Conservation (phyloP, 345 rosid species). For the Acer saccharum region DNA sequence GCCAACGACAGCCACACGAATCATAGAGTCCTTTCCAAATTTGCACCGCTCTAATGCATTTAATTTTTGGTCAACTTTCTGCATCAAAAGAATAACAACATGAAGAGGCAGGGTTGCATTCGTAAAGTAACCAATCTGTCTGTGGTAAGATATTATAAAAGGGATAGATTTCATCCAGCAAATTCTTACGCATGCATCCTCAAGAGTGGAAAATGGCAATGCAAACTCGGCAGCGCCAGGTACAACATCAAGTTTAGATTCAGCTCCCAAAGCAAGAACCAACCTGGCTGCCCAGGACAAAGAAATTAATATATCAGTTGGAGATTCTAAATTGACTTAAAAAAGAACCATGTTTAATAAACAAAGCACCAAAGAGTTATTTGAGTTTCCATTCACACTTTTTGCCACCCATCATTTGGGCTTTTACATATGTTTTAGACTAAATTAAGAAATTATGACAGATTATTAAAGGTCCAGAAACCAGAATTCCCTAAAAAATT, state of each 20-base stretch:
- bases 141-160: not conserved
- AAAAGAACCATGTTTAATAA: conserved; percentile 9
- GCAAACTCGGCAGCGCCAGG: conserved; percentile 94
- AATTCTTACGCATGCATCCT: conserved; percentile 80
- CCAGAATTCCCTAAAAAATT: conserved; percentile 1
- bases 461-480: no score
- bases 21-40: conserved; percentile 55
- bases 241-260: conserved; percentile 74
- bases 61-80: conserved; percentile 71
- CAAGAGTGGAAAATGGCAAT: conserved; percentile 79
- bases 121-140: conserved; percentile 2
- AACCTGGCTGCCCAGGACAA: conserved; percentile 90
- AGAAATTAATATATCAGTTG: conserved; percentile 22
- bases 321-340: conserved; percentile 13
- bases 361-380: not conserved
- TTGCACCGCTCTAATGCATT: conserved; percentile 67
- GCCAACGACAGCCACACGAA: conserved; percentile 79
- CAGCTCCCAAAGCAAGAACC: conserved; percentile 99
- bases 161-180: not conserved
- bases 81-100: conserved; percentile 34
- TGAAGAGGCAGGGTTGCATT: not conserved
- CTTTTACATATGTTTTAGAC: not conserved
- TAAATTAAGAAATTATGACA: not conserved
- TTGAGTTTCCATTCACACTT: not conserved
- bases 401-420: not conserved